phyloP scores from a whole-genome alignment of 1,139 yeast genomes.

The Trichomonascaceae sp. region DNA sequence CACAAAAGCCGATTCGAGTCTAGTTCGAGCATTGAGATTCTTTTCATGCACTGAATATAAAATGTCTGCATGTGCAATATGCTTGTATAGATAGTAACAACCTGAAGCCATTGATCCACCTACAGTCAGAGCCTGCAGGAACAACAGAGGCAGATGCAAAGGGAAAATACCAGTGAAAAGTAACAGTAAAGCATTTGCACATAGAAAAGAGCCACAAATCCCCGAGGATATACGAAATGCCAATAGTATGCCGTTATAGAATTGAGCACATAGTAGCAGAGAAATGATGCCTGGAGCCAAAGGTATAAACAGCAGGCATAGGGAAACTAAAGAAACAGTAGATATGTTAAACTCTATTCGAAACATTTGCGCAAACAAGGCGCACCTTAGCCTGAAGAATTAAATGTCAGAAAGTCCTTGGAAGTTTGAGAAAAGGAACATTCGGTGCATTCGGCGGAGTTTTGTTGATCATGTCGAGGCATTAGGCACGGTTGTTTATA shows the following conservation, averaged over 20 bases:
- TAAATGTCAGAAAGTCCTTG: not conserved
- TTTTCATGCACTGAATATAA: not conserved
- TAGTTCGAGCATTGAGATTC: not conserved
- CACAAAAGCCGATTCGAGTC: constrained; percentile 12
- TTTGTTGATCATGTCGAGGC: not conserved
- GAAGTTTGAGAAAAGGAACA: not conserved
- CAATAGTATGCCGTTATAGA: not conserved
- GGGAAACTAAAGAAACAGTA: constrained; percentile 21
- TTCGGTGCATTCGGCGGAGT: not conserved
- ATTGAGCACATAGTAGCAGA: constrained; percentile 1
- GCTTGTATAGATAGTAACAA: constrained; percentile 12
- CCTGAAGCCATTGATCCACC: constrained; percentile 15
- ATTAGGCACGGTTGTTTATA: not conserved
- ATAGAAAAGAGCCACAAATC: constrained; percentile 16
- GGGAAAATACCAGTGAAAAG: constrained; percentile 16
- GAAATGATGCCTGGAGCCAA: constrained; percentile 2
- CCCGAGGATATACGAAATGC: constrained; percentile 17
- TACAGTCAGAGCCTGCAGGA: constrained; percentile 8
- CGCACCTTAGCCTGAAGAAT: not conserved
- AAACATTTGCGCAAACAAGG: constrained; percentile 19
- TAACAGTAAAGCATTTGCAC: constrained; percentile 10
- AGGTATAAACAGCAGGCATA: constrained; percentile 14
- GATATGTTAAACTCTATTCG: constrained; percentile 26
- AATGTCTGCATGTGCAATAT: not conserved
- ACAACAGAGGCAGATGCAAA: constrained; percentile 12